phyloP scores from a whole-genome alignment of 2,329 filamentous ascomycete genomes.

The Colletotrichum shisoi region DNA sequence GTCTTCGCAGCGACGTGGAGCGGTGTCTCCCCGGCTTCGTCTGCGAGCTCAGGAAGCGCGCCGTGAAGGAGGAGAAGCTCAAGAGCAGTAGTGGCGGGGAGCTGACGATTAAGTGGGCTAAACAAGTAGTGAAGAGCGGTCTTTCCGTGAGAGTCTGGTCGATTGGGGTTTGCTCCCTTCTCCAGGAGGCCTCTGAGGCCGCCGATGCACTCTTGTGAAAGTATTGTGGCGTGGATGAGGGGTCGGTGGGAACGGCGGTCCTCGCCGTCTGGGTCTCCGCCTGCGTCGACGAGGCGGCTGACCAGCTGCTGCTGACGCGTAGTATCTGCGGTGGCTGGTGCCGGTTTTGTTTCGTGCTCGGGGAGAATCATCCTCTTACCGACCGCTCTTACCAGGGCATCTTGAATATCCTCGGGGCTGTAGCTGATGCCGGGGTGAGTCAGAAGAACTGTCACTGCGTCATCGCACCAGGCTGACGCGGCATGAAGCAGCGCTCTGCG shows the following conservation, averaged over 20 bases:
- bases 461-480: constrained; percentile 36
- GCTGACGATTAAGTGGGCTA: constrained; percentile 29
- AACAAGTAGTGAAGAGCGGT: constrained; percentile 42
- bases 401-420: not conserved
- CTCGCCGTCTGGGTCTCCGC: not conserved
- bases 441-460: constrained; percentile 32
- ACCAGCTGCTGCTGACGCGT: not conserved
- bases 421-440: not conserved
- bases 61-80: constrained; percentile 37
- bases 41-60: constrained; percentile 37
- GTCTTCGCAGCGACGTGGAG: constrained; percentile 41
- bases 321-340: constrained; percentile 38
- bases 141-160: constrained; percentile 21
- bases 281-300: not conserved
- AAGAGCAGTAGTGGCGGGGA: constrained; percentile 39
- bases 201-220: constrained; percentile 41
- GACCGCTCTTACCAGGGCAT: constrained; percentile 6
- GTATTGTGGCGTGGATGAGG: constrained; percentile 30
- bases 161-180: constrained; percentile 43
- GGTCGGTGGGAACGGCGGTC: not conserved
- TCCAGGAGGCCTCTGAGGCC: constrained; percentile 42
- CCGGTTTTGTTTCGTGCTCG: constrained; percentile 10
- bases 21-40: constrained; percentile 42
- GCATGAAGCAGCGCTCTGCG: constrained; percentile 33
- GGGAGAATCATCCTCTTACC: constrained; percentile 18